phyloP scores from a whole-genome alignment of 1,139 yeast genomes.

The Yamadazyma dendronema region DNA sequence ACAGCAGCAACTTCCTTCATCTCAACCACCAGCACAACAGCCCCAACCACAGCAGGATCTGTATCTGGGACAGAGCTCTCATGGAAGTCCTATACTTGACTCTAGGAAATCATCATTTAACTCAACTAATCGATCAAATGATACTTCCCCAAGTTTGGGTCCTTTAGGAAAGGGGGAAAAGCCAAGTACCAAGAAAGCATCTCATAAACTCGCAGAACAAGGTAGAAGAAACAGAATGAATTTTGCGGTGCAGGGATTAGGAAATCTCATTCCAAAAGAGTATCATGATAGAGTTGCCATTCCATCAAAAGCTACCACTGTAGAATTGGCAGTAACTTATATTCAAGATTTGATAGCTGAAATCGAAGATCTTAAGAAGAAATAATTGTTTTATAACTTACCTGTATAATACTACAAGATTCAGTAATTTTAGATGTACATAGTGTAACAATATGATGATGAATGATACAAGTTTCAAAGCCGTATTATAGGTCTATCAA shows the following conservation, averaged over 20 bases:
- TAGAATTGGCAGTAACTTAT: constrained; percentile 78
- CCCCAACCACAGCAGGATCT: no score
- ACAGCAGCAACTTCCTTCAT: constrained; percentile 15
- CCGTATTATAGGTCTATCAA: no score
- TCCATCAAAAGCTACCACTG: constrained; percentile 91
- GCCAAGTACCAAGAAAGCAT: constrained; percentile 59
- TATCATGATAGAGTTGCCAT: constrained; percentile 58
- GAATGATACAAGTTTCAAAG: not conserved
- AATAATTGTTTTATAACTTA: not conserved
- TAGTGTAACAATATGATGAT: constrained; percentile 1
- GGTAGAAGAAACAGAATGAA: constrained; percentile 93
- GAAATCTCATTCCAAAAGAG: constrained; percentile 61
- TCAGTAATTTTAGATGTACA: not conserved
- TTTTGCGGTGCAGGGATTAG: constrained; percentile 74
- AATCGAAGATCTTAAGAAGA: constrained; percentile 24
- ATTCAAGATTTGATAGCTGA: constrained; percentile 55
- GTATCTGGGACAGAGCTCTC: constrained; percentile 11
- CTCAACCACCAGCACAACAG: not conserved
- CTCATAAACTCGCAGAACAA: constrained; percentile 93
- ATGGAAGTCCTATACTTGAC: constrained; percentile 10
- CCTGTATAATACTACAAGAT: not conserved
- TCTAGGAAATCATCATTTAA: constrained; percentile 18
- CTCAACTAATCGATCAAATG: constrained; percentile 15
- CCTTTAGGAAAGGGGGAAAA: constrained; percentile 19
- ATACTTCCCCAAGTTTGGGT: constrained; percentile 19